Evolutionary conservation across 116 monocot genomes (phyloP).

Genomic region (Cymodocea nodosa): DNA sequence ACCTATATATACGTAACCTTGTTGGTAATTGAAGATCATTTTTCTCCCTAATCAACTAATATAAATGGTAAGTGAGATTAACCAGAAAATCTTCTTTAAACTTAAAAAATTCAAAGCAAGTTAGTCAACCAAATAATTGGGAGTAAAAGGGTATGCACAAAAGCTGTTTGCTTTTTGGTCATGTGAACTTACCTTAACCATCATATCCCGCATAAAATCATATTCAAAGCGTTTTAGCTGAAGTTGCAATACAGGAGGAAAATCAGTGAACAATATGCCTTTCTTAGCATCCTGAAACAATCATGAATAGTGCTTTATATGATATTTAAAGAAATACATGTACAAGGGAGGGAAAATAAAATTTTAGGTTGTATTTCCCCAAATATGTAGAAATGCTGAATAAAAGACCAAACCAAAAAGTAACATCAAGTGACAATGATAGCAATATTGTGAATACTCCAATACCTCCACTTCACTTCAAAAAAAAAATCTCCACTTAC

Average conservation of each 20-base stretch:
- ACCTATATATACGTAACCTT: too few species aligned
- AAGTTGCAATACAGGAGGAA: conserved; percentile 96
- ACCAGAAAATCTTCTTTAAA: too few species aligned
- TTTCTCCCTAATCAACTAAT: too few species aligned
- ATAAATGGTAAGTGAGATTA: too few species aligned
- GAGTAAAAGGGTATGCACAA: background rate
- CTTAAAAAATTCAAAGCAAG: background rate
- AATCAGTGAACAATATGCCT: conserved; percentile 88
- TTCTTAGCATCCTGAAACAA: conserved; percentile 92
- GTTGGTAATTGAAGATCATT: too few species aligned
- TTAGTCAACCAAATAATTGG: background rate
- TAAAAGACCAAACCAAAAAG: too few species aligned
- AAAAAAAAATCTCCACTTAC: too few species aligned
- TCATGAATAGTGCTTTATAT: background rate
- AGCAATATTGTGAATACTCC: too few species aligned
- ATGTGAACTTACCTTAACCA: conserved; percentile 75
- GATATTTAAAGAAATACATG: background rate
- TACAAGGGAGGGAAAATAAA: background rate
- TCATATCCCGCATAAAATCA: conserved; percentile 94
- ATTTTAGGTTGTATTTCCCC: background rate
- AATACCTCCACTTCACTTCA: too few species aligned
- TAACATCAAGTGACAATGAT: too few species aligned
- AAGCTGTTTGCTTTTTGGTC: background rate
- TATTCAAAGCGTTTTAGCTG: conserved; percentile 97
- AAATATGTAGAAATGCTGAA: too few species aligned